Conservation (phyloP, 176 grass and related monocot species). For the Avena sativa region DNA sequence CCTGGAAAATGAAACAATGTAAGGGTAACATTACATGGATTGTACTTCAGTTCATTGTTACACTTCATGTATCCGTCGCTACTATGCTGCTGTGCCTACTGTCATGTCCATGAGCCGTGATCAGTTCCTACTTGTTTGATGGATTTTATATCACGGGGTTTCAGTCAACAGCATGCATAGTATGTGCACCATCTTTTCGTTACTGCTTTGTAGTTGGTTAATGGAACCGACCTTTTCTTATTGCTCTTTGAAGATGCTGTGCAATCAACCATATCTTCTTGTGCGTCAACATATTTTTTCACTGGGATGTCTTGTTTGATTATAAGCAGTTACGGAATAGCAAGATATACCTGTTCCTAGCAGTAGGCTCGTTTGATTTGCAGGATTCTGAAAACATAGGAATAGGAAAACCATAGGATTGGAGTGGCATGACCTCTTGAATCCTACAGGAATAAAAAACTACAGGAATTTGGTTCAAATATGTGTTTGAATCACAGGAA, state of each 20-base stretch:
- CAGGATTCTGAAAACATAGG: too few species aligned
- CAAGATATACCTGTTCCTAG: background rate
- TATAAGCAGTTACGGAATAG: background rate
- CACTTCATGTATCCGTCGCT: background rate
- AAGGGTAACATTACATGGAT: background rate
- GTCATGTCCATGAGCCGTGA: conserved; percentile 2
- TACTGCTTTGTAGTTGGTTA: background rate
- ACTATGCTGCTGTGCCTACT: background rate
- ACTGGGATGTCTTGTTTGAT: conserved; percentile 20
- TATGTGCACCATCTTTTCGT: background rate
- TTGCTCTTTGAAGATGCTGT: background rate
- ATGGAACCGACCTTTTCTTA: background rate
- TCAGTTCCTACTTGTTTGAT: background rate
- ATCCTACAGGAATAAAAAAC: too few species aligned
- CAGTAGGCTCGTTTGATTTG: too few species aligned
- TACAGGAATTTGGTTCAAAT: too few species aligned
- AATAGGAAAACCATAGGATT: too few species aligned
- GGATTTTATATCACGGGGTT: background rate
- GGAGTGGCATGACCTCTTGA: too few species aligned
- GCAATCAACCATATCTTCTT: background rate
- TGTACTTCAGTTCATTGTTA: background rate
- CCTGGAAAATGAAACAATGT: background rate
- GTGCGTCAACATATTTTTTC: background rate
- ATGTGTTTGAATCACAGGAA: too few species aligned
- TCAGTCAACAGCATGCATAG: background rate